Percentiles rank a stretch among this genome's conserved stretches.
phyloP scores from a whole-genome alignment of 2,329 filamentous ascomycete genomes.

The Fusarium sp. region DNA sequence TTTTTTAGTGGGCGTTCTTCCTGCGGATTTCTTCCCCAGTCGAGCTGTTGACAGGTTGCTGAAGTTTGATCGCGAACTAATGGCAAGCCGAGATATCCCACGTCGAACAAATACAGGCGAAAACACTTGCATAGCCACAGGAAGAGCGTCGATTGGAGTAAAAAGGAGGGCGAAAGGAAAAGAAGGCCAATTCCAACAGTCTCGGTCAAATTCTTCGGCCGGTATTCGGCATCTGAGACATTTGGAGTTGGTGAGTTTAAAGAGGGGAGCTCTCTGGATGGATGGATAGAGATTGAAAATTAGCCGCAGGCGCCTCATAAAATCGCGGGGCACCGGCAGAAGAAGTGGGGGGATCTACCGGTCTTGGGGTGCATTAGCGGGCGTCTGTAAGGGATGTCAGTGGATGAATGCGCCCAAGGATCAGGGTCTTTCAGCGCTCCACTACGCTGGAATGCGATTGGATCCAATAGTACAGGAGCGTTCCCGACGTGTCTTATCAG shows the following conservation, averaged over 20 bases:
- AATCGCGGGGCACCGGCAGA: constrained; percentile 27
- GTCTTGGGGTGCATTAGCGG: constrained; percentile 26
- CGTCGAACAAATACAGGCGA: constrained; percentile 32
- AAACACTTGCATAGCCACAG: constrained; percentile 32
- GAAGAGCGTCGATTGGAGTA: not conserved
- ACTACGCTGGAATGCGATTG: constrained; percentile 3
- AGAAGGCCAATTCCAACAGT: not conserved
- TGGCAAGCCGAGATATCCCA: constrained; percentile 35
- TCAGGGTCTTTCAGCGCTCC: not conserved
- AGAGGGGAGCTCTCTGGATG: not conserved
- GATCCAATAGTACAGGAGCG: constrained; percentile 1
- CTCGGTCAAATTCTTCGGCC: constrained; percentile 22
- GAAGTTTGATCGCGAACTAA: constrained; percentile 27
- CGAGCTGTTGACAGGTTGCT: constrained; percentile 1
- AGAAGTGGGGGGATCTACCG: constrained; percentile 28
- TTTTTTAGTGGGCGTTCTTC: not conserved
- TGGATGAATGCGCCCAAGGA: constrained; percentile 1
- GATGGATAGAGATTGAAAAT: not conserved
- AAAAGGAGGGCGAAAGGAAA: not conserved
- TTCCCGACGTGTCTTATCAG: not conserved
- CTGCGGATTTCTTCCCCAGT: constrained; percentile 4
- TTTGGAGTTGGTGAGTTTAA: constrained; percentile 26
- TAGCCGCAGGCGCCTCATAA: constrained; percentile 11
- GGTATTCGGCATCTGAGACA: constrained; percentile 30
- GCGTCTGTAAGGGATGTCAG: not conserved